Base-by-base conservation (phyloP, 176 grass and related monocot species). In the Rhynchospora pubera region DNA sequence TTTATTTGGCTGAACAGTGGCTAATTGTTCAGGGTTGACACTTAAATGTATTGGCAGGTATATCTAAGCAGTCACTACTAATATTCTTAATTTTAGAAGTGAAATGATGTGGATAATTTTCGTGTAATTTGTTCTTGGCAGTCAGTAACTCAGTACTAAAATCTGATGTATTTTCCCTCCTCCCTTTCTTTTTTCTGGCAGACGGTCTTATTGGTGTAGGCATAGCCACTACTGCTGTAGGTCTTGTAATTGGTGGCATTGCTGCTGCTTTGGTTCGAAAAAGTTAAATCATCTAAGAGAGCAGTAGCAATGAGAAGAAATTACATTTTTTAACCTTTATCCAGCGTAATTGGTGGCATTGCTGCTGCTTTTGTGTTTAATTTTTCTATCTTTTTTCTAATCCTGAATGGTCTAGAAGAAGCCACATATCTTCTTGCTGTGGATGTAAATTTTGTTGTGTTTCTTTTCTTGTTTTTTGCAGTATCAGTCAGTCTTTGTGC, bases 161-260 rank as follows among this genome's bases (percentile, higher is more conserved):
- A 0, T 22, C 15, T 32, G 55, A 56, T 59, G 34, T 61, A 5
- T 55, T 75, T 79, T 85, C 15, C 42, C 13, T 39, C 34, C 60
- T 10, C n/a, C 19, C 57, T 8, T 51, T 26, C 69, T 5, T 14
- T 46, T 57, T 78, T 3, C 26, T 9, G 48, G 72, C 85, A 98
- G 96, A 98, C 83, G 96, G 96, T 76, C 21, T 95, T 47, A 98
- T 98, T 77, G 96, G 90, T 65, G 89, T 98, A 69, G 96, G 92
- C 59, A 94, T 98, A 13, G 92, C 92, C 2, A 88, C 96, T 42
- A 90, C 96, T 58, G 89, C 89, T 9, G 74, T 89, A 21, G 92
- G 96, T 45, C 87, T 98, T 77, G 34, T 98, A 39, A 87, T 91
- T 51, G 96, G 90, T 48, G 96, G 96, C 43, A 93, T 98, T 56